A percentile compares a stretch with the other conserved stretches of the same genome.
Evolutionary conservation across 768 basidiomycete genomes (phyloP).

Genomic region (Imleria badia): DNA sequence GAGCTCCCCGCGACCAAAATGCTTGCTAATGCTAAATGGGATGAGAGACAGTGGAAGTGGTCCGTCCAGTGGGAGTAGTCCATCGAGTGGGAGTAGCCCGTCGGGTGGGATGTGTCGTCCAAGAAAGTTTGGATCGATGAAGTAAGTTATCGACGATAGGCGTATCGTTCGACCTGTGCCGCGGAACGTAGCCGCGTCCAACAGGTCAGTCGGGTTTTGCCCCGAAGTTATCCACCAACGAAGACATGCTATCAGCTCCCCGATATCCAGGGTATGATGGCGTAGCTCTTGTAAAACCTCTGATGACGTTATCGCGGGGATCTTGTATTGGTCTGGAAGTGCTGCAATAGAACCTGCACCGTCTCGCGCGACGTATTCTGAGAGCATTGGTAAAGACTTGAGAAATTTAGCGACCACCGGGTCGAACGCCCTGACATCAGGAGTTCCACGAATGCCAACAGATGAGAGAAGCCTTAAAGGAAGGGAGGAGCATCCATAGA

Average conservation of each 20-base stretch:
- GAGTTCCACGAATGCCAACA: slow-evolving; percentile 63
- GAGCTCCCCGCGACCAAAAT: slow-evolving; percentile 51
- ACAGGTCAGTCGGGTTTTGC: slow-evolving; percentile 40
- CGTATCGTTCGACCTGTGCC: slow-evolving; percentile 50
- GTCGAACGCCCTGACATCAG: slow-evolving; percentile 71
- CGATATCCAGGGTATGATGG: slow-evolving; percentile 58
- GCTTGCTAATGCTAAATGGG: slow-evolving; percentile 44
- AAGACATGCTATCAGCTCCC: slow-evolving; percentile 74
- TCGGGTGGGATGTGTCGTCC: slow-evolving; percentile 61
- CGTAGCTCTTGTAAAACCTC: slow-evolving; percentile 79
- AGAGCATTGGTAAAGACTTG: slow-evolving; percentile 69
- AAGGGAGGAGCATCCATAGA: slow-evolving; percentile 64
- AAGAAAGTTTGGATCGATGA: slow-evolving; percentile 58
- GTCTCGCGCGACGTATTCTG: slow-evolving; percentile 50
- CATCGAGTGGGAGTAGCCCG: slow-evolving; percentile 75
- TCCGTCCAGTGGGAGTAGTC: slow-evolving; percentile 72
- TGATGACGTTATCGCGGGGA: slow-evolving; percentile 70
- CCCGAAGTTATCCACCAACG: slow-evolving; percentile 68
- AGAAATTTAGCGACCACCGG: slow-evolving; percentile 67
- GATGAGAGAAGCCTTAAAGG: slow-evolving; percentile 73
- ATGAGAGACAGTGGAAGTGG: slow-evolving; percentile 70
- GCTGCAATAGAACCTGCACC: slow-evolving; percentile 57
- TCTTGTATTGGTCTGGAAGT: slow-evolving; percentile 58
- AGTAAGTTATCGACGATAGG: slow-evolving; percentile 61
- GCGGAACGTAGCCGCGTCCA: slow-evolving; percentile 64